Conservation (phyloP, 371 early-diverging fungal species). For the Neoconidiobolus thromboides region DNA sequence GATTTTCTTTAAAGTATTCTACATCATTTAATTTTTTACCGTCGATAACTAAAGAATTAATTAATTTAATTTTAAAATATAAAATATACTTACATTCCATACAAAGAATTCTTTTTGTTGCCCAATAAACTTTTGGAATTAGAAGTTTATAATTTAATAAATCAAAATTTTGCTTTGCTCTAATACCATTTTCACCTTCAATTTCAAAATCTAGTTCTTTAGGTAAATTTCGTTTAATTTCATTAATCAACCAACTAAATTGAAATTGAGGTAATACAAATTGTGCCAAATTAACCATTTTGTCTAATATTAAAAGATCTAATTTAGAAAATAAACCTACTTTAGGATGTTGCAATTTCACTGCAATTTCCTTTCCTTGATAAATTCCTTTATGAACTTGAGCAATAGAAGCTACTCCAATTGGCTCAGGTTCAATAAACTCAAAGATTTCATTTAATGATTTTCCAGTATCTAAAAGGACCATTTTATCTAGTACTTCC, state of each 20-base stretch:
- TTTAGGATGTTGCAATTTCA: slow-evolving; percentile 80
- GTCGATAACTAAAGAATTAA: slow-evolving; percentile 21
- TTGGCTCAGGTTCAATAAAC: slow-evolving; percentile 46
- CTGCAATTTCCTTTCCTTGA: slow-evolving; percentile 52
- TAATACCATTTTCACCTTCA: slow-evolving; percentile 56
- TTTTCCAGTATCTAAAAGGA: slow-evolving; percentile 43
- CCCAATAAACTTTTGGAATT: slow-evolving; percentile 23
- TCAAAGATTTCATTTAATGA: slow-evolving; percentile 38
- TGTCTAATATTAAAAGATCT: slow-evolving; percentile 56
- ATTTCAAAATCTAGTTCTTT: slow-evolving; percentile 66
- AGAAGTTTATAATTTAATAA: slow-evolving; percentile 13
- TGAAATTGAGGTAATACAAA: slow-evolving; percentile 69
- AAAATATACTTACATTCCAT: slow-evolving; percentile 19
- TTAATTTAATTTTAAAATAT: not conserved
- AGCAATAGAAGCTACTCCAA: slow-evolving; percentile 72
- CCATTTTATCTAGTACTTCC: slow-evolving; percentile 42
- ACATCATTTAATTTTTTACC: slow-evolving; percentile 64
- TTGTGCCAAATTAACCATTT: slow-evolving; percentile 36
- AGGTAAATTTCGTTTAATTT: slow-evolving; percentile 67
- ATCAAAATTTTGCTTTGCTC: slow-evolving; percentile 36
- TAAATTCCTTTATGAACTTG: slow-evolving; percentile 63
- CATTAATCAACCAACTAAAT: slow-evolving; percentile 77
- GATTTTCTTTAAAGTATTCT: slow-evolving; percentile 36
- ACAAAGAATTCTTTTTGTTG: slow-evolving; percentile 19
- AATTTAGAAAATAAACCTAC: slow-evolving; percentile 49